Percentiles rank a stretch among this genome's conserved stretches.
phyloP scores from a whole-genome alignment of 2,329 filamentous ascomycete species.

The Fusarium oligoseptatum region DNA sequence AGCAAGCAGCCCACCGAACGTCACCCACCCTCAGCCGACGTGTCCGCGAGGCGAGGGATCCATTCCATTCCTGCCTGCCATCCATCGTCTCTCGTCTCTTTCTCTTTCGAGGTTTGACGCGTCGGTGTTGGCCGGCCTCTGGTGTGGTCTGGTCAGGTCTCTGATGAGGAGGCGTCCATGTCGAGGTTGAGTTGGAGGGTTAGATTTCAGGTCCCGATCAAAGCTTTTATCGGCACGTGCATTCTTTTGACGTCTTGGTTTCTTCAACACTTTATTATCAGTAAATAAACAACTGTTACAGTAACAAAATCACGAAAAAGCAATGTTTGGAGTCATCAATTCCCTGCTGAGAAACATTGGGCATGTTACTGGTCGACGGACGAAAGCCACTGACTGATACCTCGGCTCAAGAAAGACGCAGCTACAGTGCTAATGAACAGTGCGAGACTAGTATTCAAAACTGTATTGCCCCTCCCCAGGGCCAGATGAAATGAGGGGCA shows the following conservation, averaged over 20 bases:
- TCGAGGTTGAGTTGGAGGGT: not conserved
- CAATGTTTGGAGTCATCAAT: not conserved
- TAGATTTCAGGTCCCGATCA: not conserved
- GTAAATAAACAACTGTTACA: not conserved
- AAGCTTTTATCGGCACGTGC: not conserved
- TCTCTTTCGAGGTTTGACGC: constrained; percentile 9
- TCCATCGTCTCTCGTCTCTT: constrained; percentile 2
- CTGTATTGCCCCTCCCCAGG: not conserved
- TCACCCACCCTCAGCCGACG: constrained; percentile 20
- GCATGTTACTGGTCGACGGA: not conserved
- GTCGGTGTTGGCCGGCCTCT: constrained; percentile 4
- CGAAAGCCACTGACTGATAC: not conserved
- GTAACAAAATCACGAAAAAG: not conserved
- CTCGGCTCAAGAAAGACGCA: not conserved
- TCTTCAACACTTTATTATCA: not conserved
- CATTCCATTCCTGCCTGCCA: constrained; percentile 16
- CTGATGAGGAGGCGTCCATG: not conserved
- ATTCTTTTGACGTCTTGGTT: not conserved
- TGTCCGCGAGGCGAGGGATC: constrained; percentile 18
- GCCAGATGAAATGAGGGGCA: constrained; percentile 3
- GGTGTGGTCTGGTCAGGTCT: not conserved
- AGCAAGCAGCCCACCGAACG: constrained; percentile 10
- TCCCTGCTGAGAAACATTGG: not conserved
- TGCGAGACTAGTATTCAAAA: fast-evolving
- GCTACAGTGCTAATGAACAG: not conserved